Evolutionary conservation across 164 flowering plant genomes (phyloP), one percentile per base, ranked within the genome.

Genomic region (Tinospora cordifolia): DNA sequence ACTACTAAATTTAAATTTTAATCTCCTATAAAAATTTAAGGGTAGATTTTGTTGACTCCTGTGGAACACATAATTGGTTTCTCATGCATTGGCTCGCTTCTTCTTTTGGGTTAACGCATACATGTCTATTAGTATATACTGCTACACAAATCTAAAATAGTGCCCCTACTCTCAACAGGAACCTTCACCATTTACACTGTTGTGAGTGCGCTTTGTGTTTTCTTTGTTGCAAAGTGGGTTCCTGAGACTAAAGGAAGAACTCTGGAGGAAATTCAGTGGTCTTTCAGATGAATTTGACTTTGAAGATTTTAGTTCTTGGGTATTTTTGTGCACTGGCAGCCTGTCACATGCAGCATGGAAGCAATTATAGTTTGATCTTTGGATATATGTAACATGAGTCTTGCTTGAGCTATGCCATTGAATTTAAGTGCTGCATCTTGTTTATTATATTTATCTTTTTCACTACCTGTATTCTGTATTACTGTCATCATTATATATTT

Each of bases 161-260:
- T 12, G 26, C 24, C 12, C 30, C 67, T 7, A 15, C 38, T 63
- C 26, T 63, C 12, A 17, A 75, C 92, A 90, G 96, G 93, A 76
- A 90, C 93, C 9, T 90, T 90, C 72, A 70, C 85, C 19, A 76
- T 90, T 19, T 90, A 90, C 83, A 77, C 83, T 66, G 21, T 83
- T 14, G 81, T 90, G 59, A 72, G 89, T 66, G 93, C 90, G 34
- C 77, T 85, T 69, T 82, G 90, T 2, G 70, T 89, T 62, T 86
- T 66, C 38, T 90, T 90, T 75, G 92, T 84, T 72, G 25, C 75
- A 60, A 63, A 84, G 11, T 90, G 80, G 80, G 97, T 90, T 41
- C 97, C 97, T 0, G 97, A 90, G 78, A 90, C 96, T 0, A 90
- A 90, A 74, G 96, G 92, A 3, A 87, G 87, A 80, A 80, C 89